Base-by-base conservation (phyloP, 371 early-diverging fungal genomes). In the Apophysomyces trapeziformis region DNA sequence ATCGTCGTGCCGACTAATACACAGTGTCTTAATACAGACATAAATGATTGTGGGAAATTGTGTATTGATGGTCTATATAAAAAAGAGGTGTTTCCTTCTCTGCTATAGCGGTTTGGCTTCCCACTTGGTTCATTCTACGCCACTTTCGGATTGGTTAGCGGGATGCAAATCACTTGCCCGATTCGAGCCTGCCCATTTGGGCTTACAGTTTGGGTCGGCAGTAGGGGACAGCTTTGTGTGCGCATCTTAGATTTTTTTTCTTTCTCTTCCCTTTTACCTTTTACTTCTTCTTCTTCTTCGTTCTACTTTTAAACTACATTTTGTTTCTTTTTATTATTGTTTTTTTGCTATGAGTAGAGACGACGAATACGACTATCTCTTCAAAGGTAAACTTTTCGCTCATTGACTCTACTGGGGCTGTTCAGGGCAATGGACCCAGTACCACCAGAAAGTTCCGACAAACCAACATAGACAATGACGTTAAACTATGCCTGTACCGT, bases 351-450 rank as follows among this genome's bases (percentile, higher is more conserved):
- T 94, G 91, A 91, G 89, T 83, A 90, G 91, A 82, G 93, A 92
- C 89, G 96, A 96, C 86, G 96, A 96, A 86, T 96, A 96, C 87
- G 95, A 96, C 76, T 96, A 92, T 72, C 87, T 96, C 65, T 96
- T 96, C 83, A 96, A 96, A 83, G 93, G 95, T 92, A 85, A 26
- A 26, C 2, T 26, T 26, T 26, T 26, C 32, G 32, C 32, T 26
- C 32, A 26, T 26, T 26, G 32, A 26, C 32, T 26, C 32, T 26
- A 2, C 32, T 26, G 32, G 3, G 32, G 32, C 32, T 26, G 32
- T 21, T n/a, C 54, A 50, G 54, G 54, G 54, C 54, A 26, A 50
- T 5, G 21, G 21, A n/a, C 54, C 41, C 16, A 35, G n/a, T 21
- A 63, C 14, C 16, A 54, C 45, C 32, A 26, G 32, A 26, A 26